A percentile compares a stretch with the other conserved stretches of the same genome.
Evolutionary conservation across 2,329 filamentous ascomycete genomes (phyloP).

Genomic region (Neobulgaria alba): DNA sequence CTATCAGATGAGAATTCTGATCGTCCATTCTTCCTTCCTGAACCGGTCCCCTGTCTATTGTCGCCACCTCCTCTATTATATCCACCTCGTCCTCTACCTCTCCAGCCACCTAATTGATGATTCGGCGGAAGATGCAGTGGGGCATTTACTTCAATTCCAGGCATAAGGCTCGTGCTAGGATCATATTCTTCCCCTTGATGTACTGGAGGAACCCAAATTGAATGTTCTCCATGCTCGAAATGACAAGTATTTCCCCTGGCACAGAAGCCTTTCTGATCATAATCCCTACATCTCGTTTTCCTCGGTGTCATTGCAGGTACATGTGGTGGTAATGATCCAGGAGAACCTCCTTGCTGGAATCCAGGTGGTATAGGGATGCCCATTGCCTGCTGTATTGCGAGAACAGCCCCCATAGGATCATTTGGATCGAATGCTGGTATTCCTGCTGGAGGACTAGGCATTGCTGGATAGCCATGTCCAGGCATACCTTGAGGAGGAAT

Average conservation of each 20-base stretch:
- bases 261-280: constrained; percentile 66
- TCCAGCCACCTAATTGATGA: constrained; percentile 12
- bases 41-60: constrained; percentile 12
- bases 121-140: background rate
- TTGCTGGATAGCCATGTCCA: constrained; percentile 13
- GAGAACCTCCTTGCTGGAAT: constrained; percentile 21
- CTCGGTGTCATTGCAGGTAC: constrained; percentile 11
- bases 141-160: constrained; percentile 17
- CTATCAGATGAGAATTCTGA: constrained; percentile 58
- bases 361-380: constrained; percentile 39
- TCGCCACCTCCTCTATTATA: constrained; percentile 27
- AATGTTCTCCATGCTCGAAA: constrained; percentile 58
- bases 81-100: constrained; percentile 27
- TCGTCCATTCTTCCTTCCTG: constrained; percentile 22
- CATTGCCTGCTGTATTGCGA: constrained; percentile 50
- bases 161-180: constrained; percentile 41
- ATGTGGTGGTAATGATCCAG: constrained; percentile 3
- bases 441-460: constrained; percentile 23
- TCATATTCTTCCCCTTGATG: constrained; percentile 43
- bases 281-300: constrained; percentile 52
- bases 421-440: constrained; percentile 47
- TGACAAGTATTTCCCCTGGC: constrained; percentile 56
- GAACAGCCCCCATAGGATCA: constrained; percentile 52
- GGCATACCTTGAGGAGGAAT: constrained; percentile 10
- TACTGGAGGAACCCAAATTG: constrained; percentile 31